Conservation (phyloP, 2,329 filamentous ascomycete genomes). For the Ophiocordyceps australis region DNA sequence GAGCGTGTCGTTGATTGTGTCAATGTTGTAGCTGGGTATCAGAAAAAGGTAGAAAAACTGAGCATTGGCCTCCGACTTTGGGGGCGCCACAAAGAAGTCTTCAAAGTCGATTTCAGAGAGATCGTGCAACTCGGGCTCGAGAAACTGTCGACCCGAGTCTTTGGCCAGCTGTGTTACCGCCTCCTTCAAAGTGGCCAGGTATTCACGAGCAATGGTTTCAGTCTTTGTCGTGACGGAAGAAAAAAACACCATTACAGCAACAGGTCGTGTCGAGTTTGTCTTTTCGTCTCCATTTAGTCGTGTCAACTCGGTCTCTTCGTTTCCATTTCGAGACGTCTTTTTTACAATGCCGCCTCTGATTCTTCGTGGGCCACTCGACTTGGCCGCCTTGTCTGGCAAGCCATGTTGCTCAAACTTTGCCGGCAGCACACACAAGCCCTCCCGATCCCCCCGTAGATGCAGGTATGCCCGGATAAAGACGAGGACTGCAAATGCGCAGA, state of each 20-base stretch:
- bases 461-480: conserved; percentile 22
- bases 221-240: conserved; percentile 77
- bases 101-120: conserved; percentile 81
- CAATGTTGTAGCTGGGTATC: conserved; percentile 86
- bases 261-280: conserved; percentile 19
- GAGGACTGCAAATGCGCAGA: conserved; percentile 18
- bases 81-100: conserved; percentile 71
- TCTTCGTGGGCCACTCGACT: conserved; percentile 24
- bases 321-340: conserved; percentile 9
- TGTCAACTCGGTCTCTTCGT: conserved; percentile 10
- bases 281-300: conserved; percentile 7
- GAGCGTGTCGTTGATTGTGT: conserved; percentile 77
- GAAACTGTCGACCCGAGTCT: conserved; percentile 18
- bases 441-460: conserved; percentile 14
- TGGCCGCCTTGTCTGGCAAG: conserved; percentile 8
- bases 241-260: conserved; percentile 72
- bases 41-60: conserved; percentile 71
- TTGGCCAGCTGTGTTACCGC: conserved; percentile 30
- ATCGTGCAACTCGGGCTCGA: conserved; percentile 51
- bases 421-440: conserved; percentile 17
- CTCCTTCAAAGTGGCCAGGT: conserved; percentile 35
- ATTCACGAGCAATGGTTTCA: conserved; percentile 48
- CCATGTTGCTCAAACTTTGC: conserved; percentile 11
- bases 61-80: conserved; percentile 35
- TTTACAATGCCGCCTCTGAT: conserved; percentile 25